phyloP scores from a whole-genome alignment of 371 early-diverging fungal species.

The Syncephalastrum contaminatum region DNA sequence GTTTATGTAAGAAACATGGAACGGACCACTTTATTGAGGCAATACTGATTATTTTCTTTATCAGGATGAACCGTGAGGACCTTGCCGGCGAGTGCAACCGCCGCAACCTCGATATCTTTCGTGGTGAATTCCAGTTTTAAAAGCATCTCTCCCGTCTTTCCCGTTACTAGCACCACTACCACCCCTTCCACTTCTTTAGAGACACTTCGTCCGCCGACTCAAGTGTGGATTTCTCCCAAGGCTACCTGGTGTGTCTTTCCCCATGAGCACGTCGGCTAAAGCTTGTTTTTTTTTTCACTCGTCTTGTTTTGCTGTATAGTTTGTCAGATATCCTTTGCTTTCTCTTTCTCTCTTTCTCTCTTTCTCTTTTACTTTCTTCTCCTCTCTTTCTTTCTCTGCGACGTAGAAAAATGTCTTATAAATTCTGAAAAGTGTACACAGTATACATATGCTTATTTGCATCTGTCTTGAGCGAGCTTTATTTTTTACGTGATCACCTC shows the following conservation, averaged over 20 bases:
- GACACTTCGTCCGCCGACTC: background rate
- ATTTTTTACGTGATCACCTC: constrained; percentile 25
- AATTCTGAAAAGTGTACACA: constrained; percentile 2
- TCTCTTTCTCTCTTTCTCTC: constrained; percentile 9
- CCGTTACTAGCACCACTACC: constrained; percentile 1
- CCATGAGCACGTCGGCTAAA: constrained; percentile 5
- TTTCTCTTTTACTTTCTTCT: constrained; percentile 16
- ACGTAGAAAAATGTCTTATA: background rate
- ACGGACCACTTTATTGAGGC: background rate
- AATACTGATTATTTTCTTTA: constrained; percentile 1
- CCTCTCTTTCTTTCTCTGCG: constrained; percentile 11
- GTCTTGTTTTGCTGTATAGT: constrained; percentile 5
- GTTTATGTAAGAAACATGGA: constrained; percentile 51
- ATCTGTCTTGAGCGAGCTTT: background rate
- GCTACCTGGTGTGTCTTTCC: constrained; percentile 22
- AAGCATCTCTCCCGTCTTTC: background rate
- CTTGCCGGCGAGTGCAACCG: constrained; percentile 72
- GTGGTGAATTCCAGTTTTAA: constrained; percentile 82
- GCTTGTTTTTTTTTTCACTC: background rate
- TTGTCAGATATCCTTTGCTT: constrained; percentile 15
- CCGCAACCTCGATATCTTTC: constrained; percentile 75
- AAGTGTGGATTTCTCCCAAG: constrained; percentile 15
- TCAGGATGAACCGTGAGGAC: constrained; percentile 67
- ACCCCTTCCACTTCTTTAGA: background rate
- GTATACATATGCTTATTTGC: background rate